Base-by-base conservation (phyloP, 306 rosid species). In the Spatholobus suberectus region DNA sequence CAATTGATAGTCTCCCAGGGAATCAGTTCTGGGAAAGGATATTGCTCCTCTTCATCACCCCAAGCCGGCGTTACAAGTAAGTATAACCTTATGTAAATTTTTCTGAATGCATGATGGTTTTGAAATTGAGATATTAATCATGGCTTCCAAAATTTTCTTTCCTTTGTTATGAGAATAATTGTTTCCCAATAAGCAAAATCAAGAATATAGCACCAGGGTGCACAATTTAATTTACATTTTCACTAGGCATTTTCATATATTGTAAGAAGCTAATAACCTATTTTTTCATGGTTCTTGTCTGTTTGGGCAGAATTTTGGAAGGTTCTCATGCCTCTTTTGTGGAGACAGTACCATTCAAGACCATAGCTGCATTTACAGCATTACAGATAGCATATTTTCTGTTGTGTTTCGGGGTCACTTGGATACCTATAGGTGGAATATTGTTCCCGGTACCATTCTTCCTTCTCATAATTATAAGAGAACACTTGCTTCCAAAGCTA, bases 11-110 rank as follows among this genome's bases (percentile, higher is more conserved):
- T 85, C 97, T 95, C 73, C 95, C 97, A 0, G 97, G 98, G 49
- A 95, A 93, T 79, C 97, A 95, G 80, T 93, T 95, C 81, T 95
- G 98, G 97, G 97, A 95, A 85, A 91, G 98, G 86, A 77, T 90
- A 51, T 76, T 93, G 87, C 90, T 95, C 75, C 94, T 95, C 86
- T 90, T 93, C 86, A 58, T 95, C 81, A 57, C 92, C 37, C 95
- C 95, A 43, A 72, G 93, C 47, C 89, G 97, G 59, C 92, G 89
- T 11, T 93, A 78, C 92, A 95, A 90, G 98, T 95, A 82, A 90
- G 89, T 79, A 41, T 32, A 43, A 62, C 58, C 49, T 81, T 24
- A 20, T 61, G 46, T 37, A 29, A 59, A 58, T 35, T 5, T 43
- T 4, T 52, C 34, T 58, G 52, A 40, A 21, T 26, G 18, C 29